These are phyloP conservation scores for Auxenochlorella pyrenoidosa DNA, from an alignment of 139 green algal genomes.

Conservation along the genomic window DNA sequence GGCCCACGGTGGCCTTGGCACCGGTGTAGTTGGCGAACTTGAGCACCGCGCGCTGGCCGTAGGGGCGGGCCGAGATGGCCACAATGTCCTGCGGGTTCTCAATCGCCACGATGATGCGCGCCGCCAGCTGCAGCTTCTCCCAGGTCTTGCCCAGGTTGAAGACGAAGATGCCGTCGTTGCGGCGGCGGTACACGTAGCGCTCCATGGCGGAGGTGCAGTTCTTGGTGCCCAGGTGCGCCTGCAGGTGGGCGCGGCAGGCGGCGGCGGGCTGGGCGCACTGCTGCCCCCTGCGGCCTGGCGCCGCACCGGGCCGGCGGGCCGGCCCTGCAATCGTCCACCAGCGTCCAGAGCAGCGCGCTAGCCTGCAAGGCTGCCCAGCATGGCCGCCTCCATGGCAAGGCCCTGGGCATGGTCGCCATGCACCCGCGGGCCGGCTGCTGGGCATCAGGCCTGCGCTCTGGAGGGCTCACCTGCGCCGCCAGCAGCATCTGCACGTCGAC, in stretches of 20 bases:
- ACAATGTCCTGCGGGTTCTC: slow-evolving; percentile 94
- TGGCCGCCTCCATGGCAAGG: not conserved
- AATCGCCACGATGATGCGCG: slow-evolving; percentile 97
- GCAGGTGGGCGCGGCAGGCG: slow-evolving; percentile 53
- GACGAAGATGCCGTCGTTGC: slow-evolving; percentile 96
- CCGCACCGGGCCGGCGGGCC: too few species aligned
- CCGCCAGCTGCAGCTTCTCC: slow-evolving; percentile 99
- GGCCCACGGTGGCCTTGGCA: slow-evolving; percentile 91
- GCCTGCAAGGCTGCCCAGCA: not conserved
- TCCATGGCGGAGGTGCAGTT: slow-evolving; percentile 98
- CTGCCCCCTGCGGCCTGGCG: too few species aligned
- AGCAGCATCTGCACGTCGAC: slow-evolving; percentile 50
- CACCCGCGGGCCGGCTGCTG: not conserved
- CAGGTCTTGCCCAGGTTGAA: slow-evolving; percentile 99
- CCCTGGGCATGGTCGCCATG: slow-evolving; percentile 15
- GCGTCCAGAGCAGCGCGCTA: not conserved
- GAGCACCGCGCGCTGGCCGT: slow-evolving; percentile 97
- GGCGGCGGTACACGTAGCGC: slow-evolving; percentile 90
- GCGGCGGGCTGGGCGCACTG: slow-evolving; percentile 52
- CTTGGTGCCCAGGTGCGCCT: slow-evolving; percentile 90
- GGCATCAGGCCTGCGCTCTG: too few species aligned
- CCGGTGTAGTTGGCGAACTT: slow-evolving; percentile 99
- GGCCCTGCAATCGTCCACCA: too few species aligned
- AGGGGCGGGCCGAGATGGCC: slow-evolving; percentile 90
- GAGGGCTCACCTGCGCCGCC: slow-evolving; percentile 11